A percentile compares a stretch with the other conserved stretches of the same genome.
Evolutionary conservation across 2,329 filamentous ascomycete genomes (phyloP).

Genomic region (Ophiobolus disseminans): DNA sequence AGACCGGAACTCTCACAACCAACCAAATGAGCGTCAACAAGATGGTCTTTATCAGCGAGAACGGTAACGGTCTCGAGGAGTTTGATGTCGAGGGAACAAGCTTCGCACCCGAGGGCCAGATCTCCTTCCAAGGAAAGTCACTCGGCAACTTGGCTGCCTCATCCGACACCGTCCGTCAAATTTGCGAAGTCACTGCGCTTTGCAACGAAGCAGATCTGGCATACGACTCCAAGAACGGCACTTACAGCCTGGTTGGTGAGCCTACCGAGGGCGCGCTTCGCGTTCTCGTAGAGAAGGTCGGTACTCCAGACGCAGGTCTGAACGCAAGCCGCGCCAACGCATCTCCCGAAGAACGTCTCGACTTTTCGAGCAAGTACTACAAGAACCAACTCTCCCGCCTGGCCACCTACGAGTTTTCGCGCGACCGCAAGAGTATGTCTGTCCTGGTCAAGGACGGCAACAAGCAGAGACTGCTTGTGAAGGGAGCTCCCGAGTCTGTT

Average conservation of each 20-base stretch:
- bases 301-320: slow-evolving; percentile 71
- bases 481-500: slow-evolving; percentile 94
- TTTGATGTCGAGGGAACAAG: slow-evolving; percentile 91
- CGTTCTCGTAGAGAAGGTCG: slow-evolving; percentile 92
- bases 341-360: slow-evolving; percentile 67
- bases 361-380: slow-evolving; percentile 85
- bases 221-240: slow-evolving; percentile 77
- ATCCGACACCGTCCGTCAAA: slow-evolving; percentile 80
- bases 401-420: slow-evolving; percentile 94
- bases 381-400: slow-evolving; percentile 77
- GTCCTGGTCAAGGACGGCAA: slow-evolving; percentile 78
- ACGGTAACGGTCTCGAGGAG: slow-evolving; percentile 78
- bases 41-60: slow-evolving; percentile 79
- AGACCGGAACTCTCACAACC: slow-evolving; percentile 96
- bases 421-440: slow-evolving; percentile 99
- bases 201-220: slow-evolving; percentile 90
- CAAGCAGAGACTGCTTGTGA: slow-evolving; percentile 85
- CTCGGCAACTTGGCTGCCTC: slow-evolving; percentile 72
- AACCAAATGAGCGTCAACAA: slow-evolving; percentile 99
- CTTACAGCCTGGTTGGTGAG: slow-evolving; percentile 86
- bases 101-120: slow-evolving; percentile 81
- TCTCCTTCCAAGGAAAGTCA: slow-evolving; percentile 72
- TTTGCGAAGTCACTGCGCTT: slow-evolving; percentile 72
- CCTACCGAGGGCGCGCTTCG: slow-evolving; percentile 93
- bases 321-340: slow-evolving; percentile 61